Percentiles rank a stretch among this genome's conserved stretches.
Evolutionary conservation across 441 rosid species (phyloP).

Genomic region (Populus hybrid): DNA sequence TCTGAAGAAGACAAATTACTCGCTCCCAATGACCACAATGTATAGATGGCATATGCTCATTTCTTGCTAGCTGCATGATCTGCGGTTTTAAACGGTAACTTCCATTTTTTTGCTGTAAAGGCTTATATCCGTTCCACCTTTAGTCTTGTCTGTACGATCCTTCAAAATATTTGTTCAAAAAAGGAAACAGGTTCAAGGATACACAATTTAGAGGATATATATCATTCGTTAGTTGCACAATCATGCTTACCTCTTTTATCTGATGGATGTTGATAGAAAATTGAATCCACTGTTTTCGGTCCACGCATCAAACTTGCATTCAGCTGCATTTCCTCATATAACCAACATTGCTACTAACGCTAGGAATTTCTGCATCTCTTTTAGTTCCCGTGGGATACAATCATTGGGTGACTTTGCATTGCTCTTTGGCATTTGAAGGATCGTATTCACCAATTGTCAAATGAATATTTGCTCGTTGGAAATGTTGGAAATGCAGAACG

Average conservation of each 20-base stretch:
- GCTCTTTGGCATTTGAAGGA: neutral
- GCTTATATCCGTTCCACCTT: neutral
- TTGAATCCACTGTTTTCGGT: neutral
- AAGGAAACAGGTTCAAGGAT: conserved; percentile 1
- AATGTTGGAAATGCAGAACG: too few relatives aligned
- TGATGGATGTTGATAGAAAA: too few relatives aligned
- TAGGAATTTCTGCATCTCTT: neutral
- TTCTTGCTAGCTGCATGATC: neutral
- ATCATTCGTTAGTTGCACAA: neutral
- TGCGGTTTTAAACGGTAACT: conserved; percentile 14
- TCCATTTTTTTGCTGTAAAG: conserved; percentile 13
- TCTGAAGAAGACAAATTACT: conserved; percentile 63
- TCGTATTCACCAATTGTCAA: neutral
- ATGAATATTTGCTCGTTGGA: neutral
- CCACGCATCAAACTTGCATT: neutral
- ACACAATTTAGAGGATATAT: neutral
- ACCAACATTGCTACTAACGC: neutral
- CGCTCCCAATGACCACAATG: conserved; percentile 37
- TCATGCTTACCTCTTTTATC: neutral
- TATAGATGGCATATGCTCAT: conserved; percentile 34
- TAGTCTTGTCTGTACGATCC: neutral
- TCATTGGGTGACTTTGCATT: neutral
- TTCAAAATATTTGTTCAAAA: conserved; percentile 17
- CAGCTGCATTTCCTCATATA: neutral
- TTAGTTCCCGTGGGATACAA: neutral